phyloP scores from a whole-genome alignment of 2,329 filamentous ascomycete genomes.

The Fusarium avenaceum region DNA sequence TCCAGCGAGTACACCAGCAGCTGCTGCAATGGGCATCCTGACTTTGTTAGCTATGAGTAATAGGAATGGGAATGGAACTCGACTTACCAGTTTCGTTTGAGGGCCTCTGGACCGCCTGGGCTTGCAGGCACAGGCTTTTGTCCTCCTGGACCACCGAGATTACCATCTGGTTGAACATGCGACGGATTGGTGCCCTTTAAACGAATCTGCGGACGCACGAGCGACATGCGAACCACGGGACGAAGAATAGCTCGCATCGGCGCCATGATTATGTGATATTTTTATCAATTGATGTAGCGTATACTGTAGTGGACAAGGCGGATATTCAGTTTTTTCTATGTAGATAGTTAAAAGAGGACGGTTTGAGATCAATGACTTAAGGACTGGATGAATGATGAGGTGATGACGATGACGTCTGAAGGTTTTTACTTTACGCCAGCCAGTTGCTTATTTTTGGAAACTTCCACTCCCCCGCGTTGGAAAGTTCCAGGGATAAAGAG shows the following conservation, averaged over 20 bases:
- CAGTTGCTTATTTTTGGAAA: slow-evolving; percentile 4
- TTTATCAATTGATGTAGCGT: neutral
- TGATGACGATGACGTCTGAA: slow-evolving; percentile 47
- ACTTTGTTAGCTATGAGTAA: neutral
- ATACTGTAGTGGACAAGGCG: neutral
- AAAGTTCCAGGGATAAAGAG: slow-evolving; percentile 3
- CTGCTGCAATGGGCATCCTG: slow-evolving; percentile 52
- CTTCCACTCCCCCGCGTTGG: slow-evolving; percentile 21
- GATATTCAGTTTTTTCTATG: neutral
- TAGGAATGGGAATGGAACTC: fast-evolving
- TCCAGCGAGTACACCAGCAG: slow-evolving; percentile 45
- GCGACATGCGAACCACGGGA: slow-evolving; percentile 39
- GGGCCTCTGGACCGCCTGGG: slow-evolving; percentile 49
- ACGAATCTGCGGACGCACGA: slow-evolving; percentile 42
- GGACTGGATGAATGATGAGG: slow-evolving; percentile 34
- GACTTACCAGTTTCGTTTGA: slow-evolving; percentile 53
- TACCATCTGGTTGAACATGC: slow-evolving; percentile 15
- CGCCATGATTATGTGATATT: slow-evolving; percentile 20
- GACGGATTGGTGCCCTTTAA: slow-evolving; percentile 10
- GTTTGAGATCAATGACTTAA: slow-evolving; percentile 27
- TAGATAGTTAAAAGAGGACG: slow-evolving; percentile 7
- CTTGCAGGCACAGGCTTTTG: slow-evolving; percentile 49
- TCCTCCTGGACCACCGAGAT: slow-evolving; percentile 54
- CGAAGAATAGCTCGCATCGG: slow-evolving; percentile 33
- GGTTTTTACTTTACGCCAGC: neutral